Evolutionary conservation across 2,329 filamentous ascomycete genomes (phyloP).

Genomic region (Aspergillus ruber): DNA sequence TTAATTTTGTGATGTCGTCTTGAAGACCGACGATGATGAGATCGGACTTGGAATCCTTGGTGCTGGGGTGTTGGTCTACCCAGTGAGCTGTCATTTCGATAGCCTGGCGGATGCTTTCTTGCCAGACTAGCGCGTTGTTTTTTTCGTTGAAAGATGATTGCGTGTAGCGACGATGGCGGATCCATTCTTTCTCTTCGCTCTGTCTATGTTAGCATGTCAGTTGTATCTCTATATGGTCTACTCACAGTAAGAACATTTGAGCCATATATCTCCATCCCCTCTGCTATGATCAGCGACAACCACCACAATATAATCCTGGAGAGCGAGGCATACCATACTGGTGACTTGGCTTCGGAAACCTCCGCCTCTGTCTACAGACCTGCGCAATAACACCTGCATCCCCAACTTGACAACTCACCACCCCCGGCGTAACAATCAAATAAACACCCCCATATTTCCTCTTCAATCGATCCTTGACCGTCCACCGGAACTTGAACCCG

Average conservation of each 20-base stretch:
- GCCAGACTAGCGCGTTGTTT: conserved; percentile 36
- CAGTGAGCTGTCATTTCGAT: conserved; percentile 25
- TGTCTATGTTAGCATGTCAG: conserved; percentile 2
- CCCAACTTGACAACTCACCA: conserved; percentile 8
- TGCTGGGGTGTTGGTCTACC: conserved; percentile 5
- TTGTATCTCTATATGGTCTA: neutral
- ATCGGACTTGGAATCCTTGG: neutral
- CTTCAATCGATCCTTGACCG: conserved; percentile 6
- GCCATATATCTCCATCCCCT: conserved; percentile 24
- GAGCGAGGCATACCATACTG: conserved; percentile 7
- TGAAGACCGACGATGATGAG: conserved; percentile 14
- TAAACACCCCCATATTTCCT: conserved; percentile 10
- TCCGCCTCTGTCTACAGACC: conserved; percentile 7
- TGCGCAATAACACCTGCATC: conserved; percentile 13
- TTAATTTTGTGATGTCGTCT: conserved; percentile 28
- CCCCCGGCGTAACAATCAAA: conserved; percentile 7
- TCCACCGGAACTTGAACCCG: conserved; percentile 9
- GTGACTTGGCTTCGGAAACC: conserved; percentile 12
- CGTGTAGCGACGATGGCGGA: conserved; percentile 39
- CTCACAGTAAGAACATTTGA: conserved; percentile 26
- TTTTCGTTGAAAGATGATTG: conserved; percentile 41
- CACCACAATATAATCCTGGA: neutral
- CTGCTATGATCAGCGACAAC: conserved; percentile 1
- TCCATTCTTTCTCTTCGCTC: conserved; percentile 32
- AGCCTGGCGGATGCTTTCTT: conserved; percentile 27